Evolutionary conservation across 2,329 filamentous ascomycete species (phyloP).

Genomic region (Aspergillus japonicus): DNA sequence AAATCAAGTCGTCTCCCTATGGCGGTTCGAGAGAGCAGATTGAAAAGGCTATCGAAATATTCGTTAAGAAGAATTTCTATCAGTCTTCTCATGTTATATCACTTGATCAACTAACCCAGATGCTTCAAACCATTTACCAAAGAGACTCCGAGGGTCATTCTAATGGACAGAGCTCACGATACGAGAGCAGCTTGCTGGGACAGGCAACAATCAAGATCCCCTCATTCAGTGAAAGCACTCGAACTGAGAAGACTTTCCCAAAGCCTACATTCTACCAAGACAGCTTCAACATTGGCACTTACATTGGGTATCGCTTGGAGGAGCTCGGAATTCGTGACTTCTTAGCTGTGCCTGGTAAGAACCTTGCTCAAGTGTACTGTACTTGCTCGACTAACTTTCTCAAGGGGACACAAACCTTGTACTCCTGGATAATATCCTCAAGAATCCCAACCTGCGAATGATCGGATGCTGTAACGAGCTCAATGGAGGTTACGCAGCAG

Average conservation of each 20-base stretch:
- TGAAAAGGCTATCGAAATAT: conserved; percentile 1
- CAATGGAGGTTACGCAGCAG: conserved; percentile 18
- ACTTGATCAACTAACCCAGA: background rate
- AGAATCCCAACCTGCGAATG: conserved; percentile 7
- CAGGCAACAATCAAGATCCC: conserved; percentile 1
- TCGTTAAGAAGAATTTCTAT: background rate
- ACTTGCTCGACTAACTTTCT: background rate
- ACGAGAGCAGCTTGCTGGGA: background rate
- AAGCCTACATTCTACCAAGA: background rate
- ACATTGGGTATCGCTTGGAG: conserved; percentile 9
- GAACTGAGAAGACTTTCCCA: background rate
- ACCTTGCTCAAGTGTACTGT: background rate
- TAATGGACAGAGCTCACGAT: background rate
- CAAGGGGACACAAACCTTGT: conserved; percentile 8
- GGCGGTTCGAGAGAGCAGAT: conserved; percentile 3
- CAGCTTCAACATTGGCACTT: conserved; percentile 9
- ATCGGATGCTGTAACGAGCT: conserved; percentile 18
- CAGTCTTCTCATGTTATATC: background rate
- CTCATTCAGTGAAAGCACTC: background rate
- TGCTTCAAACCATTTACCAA: background rate
- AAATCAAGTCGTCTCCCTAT: background rate
- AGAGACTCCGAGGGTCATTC: background rate
- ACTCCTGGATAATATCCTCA: conserved; percentile 7
- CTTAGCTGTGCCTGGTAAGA: conserved; percentile 14
- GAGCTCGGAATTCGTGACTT: conserved; percentile 12